These are phyloP conservation scores for Trichophaea hybrida DNA, from an alignment of 2,329 filamentous ascomycete genomes.

Conservation along the genomic window DNA sequence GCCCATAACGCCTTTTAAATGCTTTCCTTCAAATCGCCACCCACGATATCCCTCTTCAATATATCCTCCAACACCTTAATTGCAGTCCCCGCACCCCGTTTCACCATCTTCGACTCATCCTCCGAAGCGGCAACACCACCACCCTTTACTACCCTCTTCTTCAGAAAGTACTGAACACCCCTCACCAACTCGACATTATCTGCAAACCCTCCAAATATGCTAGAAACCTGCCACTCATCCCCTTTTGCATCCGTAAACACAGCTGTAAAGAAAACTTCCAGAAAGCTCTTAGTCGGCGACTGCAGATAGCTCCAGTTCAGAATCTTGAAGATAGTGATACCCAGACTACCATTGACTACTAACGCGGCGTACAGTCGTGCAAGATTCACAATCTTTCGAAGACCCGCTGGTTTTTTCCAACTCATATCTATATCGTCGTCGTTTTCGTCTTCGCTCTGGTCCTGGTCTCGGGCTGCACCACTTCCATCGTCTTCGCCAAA, in stretches of 20 bases:
- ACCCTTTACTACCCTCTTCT: constrained; percentile 52
- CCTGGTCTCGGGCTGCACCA: constrained; percentile 45
- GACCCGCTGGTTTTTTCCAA: constrained; percentile 31
- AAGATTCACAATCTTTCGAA: constrained; percentile 50
- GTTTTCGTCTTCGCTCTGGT: constrained; percentile 40
- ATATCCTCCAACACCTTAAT: constrained; percentile 30
- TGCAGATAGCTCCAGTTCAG: constrained; percentile 69
- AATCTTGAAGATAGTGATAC: constrained; percentile 41
- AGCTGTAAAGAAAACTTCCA: constrained; percentile 66
- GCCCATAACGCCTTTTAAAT: neutral
- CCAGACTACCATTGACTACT: constrained; percentile 45
- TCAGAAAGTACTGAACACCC: constrained; percentile 66
- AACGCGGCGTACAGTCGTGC: constrained; percentile 52
- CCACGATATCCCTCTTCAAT: constrained; percentile 6
- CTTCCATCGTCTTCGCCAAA: constrained; percentile 69
- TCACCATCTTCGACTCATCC: constrained; percentile 39
- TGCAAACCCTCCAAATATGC: constrained; percentile 50
- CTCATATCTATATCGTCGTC: constrained; percentile 30
- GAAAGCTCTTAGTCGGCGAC: constrained; percentile 59
- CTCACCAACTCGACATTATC: constrained; percentile 53
- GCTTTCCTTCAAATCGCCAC: neutral
- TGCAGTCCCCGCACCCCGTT: constrained; percentile 33
- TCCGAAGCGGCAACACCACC: constrained; percentile 42
- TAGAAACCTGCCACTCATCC: constrained; percentile 26
- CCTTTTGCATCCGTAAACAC: constrained; percentile 42